Evolutionary conservation across 495 filamentous ascomycete species (phyloP).

Genomic region (Penicillium taxi): DNA sequence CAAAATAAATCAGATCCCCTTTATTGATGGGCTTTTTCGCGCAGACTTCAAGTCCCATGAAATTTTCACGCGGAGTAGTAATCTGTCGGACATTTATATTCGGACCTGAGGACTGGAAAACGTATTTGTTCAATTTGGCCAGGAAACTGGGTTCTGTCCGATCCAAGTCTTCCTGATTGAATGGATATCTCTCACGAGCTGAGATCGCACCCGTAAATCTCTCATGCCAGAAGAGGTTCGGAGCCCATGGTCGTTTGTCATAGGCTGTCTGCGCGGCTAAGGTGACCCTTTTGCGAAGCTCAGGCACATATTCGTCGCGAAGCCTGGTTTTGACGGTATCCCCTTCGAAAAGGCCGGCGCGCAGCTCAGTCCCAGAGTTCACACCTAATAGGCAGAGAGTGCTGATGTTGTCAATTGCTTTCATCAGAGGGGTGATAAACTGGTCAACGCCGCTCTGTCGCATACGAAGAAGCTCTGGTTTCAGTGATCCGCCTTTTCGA

Average conservation of each 20-base stretch:
- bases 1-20: conserved; percentile 16
- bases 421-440: conserved; percentile 20
- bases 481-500: conserved; percentile 1
- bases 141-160: conserved; percentile 5
- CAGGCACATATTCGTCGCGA: conserved; percentile 12
- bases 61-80: background rate
- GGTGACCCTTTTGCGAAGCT: conserved; percentile 4
- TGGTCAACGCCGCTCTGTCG: conserved; percentile 15
- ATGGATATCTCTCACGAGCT: conserved; percentile 19
- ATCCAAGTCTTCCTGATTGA: conserved; percentile 17
- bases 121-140: conserved; percentile 7
- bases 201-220: conserved; percentile 9
- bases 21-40: conserved; percentile 15
- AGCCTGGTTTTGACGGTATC: conserved; percentile 5
- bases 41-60: conserved; percentile 12
- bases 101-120: conserved; percentile 4
- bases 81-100: background rate
- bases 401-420: conserved; percentile 20
- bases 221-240: conserved; percentile 19
- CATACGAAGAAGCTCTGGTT: conserved; percentile 8
- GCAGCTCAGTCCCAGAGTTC: conserved; percentile 23
- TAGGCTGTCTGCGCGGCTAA: background rate
- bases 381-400: conserved; percentile 22
- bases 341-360: conserved; percentile 4
- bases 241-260: no score